Evolutionary conservation across 148 eudicot genomes (phyloP).

Genomic region (Rhododendron ovatum): DNA sequence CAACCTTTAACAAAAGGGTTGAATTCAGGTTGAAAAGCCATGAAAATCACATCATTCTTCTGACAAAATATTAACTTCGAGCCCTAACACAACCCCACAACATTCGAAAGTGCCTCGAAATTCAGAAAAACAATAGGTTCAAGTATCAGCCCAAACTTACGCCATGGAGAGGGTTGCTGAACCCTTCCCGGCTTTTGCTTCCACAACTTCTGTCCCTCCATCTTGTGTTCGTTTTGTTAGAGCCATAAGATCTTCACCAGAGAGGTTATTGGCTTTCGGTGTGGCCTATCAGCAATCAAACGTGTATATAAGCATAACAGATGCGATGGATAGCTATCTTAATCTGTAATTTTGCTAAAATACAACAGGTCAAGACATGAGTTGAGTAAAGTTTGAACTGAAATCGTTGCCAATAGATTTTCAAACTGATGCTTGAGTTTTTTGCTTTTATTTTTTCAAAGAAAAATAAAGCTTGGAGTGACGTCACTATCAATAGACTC

Average conservation of each 20-base stretch:
- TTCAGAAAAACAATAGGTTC: background rate
- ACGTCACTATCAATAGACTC: background rate
- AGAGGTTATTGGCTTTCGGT: slow-evolving; percentile 61
- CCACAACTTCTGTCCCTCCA: slow-evolving; percentile 97
- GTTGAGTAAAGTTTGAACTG: background rate
- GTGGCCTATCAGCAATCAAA: slow-evolving; percentile 46
- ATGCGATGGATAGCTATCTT: background rate
- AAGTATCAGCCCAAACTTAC: slow-evolving; percentile 42
- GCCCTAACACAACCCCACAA: background rate
- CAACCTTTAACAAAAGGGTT: background rate
- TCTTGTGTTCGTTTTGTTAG: slow-evolving; percentile 91
- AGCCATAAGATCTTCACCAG: slow-evolving; percentile 46
- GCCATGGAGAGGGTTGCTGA: slow-evolving; percentile 99
- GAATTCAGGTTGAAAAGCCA: background rate
- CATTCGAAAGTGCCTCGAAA: background rate
- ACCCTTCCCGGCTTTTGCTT: slow-evolving; percentile 98
- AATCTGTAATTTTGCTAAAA: background rate
- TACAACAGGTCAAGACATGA: background rate
- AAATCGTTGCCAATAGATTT: background rate
- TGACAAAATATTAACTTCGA: background rate
- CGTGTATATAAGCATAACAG: background rate
- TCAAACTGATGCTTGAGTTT: background rate
- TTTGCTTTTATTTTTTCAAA: background rate
- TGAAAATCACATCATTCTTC: background rate
- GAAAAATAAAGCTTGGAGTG: background rate